phyloP scores from a whole-genome alignment of 1,284 basidiomycete species.

The Naganishia sp. region DNA sequence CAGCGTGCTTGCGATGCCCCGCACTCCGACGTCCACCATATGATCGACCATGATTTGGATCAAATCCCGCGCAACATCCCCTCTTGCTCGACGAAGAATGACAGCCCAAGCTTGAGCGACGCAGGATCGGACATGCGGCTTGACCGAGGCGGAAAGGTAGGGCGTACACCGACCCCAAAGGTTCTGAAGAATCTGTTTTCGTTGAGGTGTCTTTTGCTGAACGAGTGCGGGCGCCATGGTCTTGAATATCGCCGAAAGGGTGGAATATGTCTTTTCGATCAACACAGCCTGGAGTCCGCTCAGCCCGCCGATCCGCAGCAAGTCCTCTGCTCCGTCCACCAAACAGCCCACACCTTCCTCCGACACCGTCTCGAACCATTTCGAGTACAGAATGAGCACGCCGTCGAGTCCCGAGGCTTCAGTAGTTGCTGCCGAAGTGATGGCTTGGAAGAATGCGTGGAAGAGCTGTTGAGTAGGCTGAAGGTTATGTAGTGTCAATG shows the following conservation, averaged over 20 bases:
- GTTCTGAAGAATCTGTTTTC: constrained; percentile 27
- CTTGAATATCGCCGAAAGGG: constrained; percentile 48
- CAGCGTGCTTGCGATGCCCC: constrained; percentile 29
- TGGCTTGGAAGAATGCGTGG: constrained; percentile 58
- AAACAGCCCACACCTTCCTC: constrained; percentile 44
- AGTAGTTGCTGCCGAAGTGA: constrained; percentile 47
- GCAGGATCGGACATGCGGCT: constrained; percentile 51
- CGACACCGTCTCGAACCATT: constrained; percentile 56
- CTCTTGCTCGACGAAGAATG: constrained; percentile 47
- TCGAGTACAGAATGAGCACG: constrained; percentile 47
- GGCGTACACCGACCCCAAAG: constrained; percentile 45
- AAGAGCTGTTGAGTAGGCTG: constrained; percentile 58
- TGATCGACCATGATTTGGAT: constrained; percentile 43
- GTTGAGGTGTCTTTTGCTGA: constrained; percentile 25
- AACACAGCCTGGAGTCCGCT: constrained; percentile 45
- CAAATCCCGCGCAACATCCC: constrained; percentile 42
- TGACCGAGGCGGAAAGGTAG: constrained; percentile 44
- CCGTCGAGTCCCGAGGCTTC: constrained; percentile 50
- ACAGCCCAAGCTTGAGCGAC: constrained; percentile 53
- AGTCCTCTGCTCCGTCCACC: constrained; percentile 38
- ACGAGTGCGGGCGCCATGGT: constrained; percentile 41
- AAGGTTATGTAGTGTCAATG: constrained; percentile 78
- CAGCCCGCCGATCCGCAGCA: constrained; percentile 45
- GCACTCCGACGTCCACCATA: constrained; percentile 40
- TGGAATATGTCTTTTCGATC: constrained; percentile 52